These are phyloP conservation scores for Pleurotus platypus DNA, from an alignment of 768 basidiomycete species.

Conservation along the genomic window DNA sequence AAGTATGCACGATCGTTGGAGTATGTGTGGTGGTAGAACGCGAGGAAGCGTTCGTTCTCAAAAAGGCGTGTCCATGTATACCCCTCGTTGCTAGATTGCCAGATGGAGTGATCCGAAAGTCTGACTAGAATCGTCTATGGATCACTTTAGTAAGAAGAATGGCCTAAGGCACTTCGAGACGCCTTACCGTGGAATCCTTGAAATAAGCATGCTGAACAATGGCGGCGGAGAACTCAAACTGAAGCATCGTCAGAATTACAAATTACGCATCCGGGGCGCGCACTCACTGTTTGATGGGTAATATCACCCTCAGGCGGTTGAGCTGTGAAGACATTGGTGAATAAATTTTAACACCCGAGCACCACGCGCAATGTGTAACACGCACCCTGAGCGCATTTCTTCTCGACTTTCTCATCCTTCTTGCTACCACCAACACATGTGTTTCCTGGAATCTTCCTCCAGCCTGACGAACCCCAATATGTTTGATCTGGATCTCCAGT, in stretches of 20 bases:
- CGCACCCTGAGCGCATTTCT: conserved; percentile 79
- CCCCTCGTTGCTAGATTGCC: conserved; percentile 96
- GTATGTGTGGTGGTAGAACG: conserved; percentile 85
- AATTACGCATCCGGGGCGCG: neutral
- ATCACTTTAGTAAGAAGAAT: conserved; percentile 6
- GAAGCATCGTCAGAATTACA: conserved; percentile 1
- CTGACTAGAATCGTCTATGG: conserved; percentile 78
- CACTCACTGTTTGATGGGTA: conserved; percentile 67
- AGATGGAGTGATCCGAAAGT: conserved; percentile 71
- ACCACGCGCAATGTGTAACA: conserved; percentile 14
- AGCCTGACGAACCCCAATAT: conserved; percentile 90
- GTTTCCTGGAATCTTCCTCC: conserved; percentile 88
- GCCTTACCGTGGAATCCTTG: conserved; percentile 63
- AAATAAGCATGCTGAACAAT: conserved; percentile 84
- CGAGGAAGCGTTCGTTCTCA: conserved; percentile 65
- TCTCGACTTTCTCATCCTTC: conserved; percentile 68
- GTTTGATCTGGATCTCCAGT: conserved; percentile 43
- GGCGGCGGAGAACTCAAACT: conserved; percentile 66
- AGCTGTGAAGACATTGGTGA: conserved; percentile 38
- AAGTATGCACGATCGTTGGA: conserved; percentile 83
- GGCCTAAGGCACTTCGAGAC: neutral
- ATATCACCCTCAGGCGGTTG: conserved; percentile 78
- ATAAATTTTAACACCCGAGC: too few relatives aligned
- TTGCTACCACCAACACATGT: conserved; percentile 68
- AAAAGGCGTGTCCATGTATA: conserved; percentile 79